Evolutionary conservation across 495 filamentous ascomycete species (phyloP).

Genomic region (Aspergillus diversus): DNA sequence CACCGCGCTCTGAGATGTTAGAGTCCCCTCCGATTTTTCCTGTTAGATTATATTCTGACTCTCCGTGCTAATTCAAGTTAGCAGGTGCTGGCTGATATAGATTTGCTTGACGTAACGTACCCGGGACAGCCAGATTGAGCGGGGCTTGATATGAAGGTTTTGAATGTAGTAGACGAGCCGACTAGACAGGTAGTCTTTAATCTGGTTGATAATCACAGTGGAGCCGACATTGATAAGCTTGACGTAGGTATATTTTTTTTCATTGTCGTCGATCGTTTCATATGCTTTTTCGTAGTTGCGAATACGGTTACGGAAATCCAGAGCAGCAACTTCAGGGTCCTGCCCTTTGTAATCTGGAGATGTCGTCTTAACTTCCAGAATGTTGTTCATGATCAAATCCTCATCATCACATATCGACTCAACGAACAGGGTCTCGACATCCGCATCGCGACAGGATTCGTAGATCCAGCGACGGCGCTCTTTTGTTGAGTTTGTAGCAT

Average conservation of each 20-base stretch:
- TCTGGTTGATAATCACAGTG: slow-evolving; percentile 95
- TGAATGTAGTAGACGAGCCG: slow-evolving; percentile 97
- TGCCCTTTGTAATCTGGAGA: slow-evolving; percentile 93
- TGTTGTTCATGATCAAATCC: slow-evolving; percentile 93
- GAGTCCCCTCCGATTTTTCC: slow-evolving; percentile 94
- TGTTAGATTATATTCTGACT: slow-evolving; percentile 85
- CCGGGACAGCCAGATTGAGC: slow-evolving; percentile 94
- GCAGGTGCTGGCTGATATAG: background rate
- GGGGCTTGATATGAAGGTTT: slow-evolving; percentile 96
- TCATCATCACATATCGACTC: slow-evolving; percentile 96
- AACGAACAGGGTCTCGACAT: slow-evolving; percentile 90
- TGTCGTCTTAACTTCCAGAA: slow-evolving; percentile 95
- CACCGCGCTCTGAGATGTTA: slow-evolving; percentile 79
- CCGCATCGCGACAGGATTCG: slow-evolving; percentile 68
- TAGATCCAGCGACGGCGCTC: slow-evolving; percentile 88
- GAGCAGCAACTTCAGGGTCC: slow-evolving; percentile 86
- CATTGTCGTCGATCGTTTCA: slow-evolving; percentile 84
- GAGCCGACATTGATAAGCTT: slow-evolving; percentile 96
- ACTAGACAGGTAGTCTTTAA: slow-evolving; percentile 94
- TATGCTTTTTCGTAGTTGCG: slow-evolving; percentile 96
- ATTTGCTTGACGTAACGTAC: slow-evolving; percentile 56
- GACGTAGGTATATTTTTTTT: slow-evolving; percentile 85
- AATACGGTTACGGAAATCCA: slow-evolving; percentile 92
- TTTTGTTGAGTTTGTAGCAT: slow-evolving; percentile 95
- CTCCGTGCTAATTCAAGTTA: slow-evolving; percentile 70